These are phyloP conservation scores for Sclerotinia subarctica DNA, from an alignment of 2,329 filamentous ascomycete species.

Conservation along the genomic window DNA sequence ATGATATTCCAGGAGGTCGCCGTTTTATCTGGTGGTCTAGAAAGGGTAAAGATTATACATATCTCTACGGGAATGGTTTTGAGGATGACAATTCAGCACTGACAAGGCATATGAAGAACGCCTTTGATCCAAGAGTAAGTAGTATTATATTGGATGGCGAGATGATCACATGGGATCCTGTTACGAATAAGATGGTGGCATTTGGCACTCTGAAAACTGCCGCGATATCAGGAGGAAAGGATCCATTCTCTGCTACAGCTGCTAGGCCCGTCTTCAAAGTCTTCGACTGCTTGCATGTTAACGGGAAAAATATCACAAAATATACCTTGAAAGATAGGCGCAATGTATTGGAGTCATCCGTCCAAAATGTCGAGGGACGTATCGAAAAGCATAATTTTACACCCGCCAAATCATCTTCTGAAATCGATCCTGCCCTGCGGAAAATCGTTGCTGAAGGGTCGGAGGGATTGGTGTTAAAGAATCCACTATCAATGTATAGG, in stretches of 20 bases:
- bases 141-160: slow-evolving; percentile 94
- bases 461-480: slow-evolving; percentile 91
- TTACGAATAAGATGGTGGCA: slow-evolving; percentile 75
- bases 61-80: slow-evolving; percentile 80
- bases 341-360: slow-evolving; percentile 67
- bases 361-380: slow-evolving; percentile 68
- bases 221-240: slow-evolving; percentile 73
- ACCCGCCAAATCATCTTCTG: slow-evolving; percentile 61
- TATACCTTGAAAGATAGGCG: slow-evolving; percentile 82
- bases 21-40: slow-evolving; percentile 89
- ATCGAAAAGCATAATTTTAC: slow-evolving; percentile 78
- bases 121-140: slow-evolving; percentile 73
- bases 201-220: slow-evolving; percentile 95
- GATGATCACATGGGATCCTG: slow-evolving; percentile 97
- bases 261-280: slow-evolving; percentile 77
- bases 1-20: slow-evolving; percentile 62
- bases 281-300: slow-evolving; percentile 90
- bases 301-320: slow-evolving; percentile 72
- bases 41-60: slow-evolving; percentile 94
- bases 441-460: slow-evolving; percentile 82
- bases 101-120: slow-evolving; percentile 73
- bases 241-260: slow-evolving; percentile 58
- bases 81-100: slow-evolving; percentile 72
- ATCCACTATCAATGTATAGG: slow-evolving; percentile 79
- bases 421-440: slow-evolving; percentile 76